phyloP scores from a whole-genome alignment of 345 rosid species.

The Eucalyptus sp. region DNA sequence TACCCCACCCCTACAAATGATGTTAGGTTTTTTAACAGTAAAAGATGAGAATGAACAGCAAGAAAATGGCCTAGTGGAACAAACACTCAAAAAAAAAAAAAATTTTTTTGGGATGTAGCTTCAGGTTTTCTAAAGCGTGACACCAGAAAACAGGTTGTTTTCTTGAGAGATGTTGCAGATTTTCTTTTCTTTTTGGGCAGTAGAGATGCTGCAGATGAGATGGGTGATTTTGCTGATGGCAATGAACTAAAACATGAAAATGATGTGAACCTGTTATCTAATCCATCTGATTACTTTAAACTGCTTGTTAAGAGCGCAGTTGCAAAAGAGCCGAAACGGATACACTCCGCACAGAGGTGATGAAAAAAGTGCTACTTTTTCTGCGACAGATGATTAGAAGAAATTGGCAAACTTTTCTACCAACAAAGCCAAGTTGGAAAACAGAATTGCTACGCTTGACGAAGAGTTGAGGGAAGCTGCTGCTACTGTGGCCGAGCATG shows the following conservation, averaged over 20 bases:
- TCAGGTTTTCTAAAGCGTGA: too few relatives aligned
- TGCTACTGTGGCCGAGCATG: conserved; percentile 79
- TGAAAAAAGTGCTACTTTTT: neutral
- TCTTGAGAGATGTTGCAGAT: too few relatives aligned
- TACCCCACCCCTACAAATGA: too few relatives aligned
- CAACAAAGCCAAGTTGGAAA: conserved; percentile 24
- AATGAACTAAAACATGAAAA: neutral
- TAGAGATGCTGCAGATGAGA: too few relatives aligned
- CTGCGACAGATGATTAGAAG: neutral
- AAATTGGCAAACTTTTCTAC: neutral
- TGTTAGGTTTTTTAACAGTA: too few relatives aligned
- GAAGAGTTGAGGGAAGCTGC: conserved; percentile 94
- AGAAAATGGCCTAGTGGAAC: too few relatives aligned
- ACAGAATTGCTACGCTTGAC: conserved; percentile 47
- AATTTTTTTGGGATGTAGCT: too few relatives aligned
- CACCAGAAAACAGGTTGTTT: too few relatives aligned
- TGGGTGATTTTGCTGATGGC: too few relatives aligned
- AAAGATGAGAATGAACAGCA: too few relatives aligned
- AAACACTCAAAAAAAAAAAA: too few relatives aligned
- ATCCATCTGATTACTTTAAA: conserved; percentile 11
- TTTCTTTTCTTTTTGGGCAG: too few relatives aligned
- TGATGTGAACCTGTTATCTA: conserved; percentile 43
- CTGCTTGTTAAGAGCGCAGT: conserved; percentile 1
- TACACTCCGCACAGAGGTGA: neutral
- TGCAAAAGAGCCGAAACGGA: conserved; percentile 5